A percentile compares a stretch with the other conserved stretches of the same genome.
phyloP scores from a whole-genome alignment of 164 flowering plant genomes.

The Vitis rupestris region DNA sequence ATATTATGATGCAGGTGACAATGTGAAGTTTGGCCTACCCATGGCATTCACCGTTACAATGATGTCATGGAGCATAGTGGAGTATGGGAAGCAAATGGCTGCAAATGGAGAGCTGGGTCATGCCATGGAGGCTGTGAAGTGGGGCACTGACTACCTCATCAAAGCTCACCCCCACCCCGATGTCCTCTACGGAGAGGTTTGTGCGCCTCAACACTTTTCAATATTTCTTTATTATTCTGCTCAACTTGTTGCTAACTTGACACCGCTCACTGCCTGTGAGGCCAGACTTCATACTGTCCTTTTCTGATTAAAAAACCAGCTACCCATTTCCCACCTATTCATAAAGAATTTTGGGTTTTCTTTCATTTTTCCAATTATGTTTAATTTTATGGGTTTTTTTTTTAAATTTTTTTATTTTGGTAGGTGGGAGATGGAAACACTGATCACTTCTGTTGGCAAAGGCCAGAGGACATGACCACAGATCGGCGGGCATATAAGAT shows the following conservation, averaged over 20 bases:
- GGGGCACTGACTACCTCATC: conserved; percentile 93
- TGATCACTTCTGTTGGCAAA: conserved; percentile 94
- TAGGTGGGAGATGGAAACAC: conserved; percentile 92
- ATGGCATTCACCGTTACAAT: conserved; percentile 95
- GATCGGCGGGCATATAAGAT: conserved; percentile 68
- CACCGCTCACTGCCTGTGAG: no score
- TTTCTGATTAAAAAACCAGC: neutral
- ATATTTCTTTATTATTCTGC: neutral
- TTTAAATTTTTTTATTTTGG: neutral
- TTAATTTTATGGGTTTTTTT: neutral
- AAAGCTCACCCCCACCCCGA: conserved; percentile 87
- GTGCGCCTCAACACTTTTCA: neutral
- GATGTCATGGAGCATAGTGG: conserved; percentile 89
- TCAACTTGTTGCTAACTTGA: neutral
- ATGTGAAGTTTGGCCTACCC: conserved; percentile 93
- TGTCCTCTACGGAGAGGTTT: conserved; percentile 86
- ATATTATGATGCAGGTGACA: conserved; percentile 96
- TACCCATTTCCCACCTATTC: no score
- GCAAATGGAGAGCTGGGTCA: conserved; percentile 70
- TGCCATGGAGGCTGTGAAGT: conserved; percentile 84
- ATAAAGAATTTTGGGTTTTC: neutral
- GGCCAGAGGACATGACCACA: conserved; percentile 97
- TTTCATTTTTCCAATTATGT: neutral
- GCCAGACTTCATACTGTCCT: neutral
- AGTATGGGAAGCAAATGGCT: conserved; percentile 76